phyloP scores from a whole-genome alignment of 1,284 basidiomycete genomes.

The Megacollybia platyphylla region DNA sequence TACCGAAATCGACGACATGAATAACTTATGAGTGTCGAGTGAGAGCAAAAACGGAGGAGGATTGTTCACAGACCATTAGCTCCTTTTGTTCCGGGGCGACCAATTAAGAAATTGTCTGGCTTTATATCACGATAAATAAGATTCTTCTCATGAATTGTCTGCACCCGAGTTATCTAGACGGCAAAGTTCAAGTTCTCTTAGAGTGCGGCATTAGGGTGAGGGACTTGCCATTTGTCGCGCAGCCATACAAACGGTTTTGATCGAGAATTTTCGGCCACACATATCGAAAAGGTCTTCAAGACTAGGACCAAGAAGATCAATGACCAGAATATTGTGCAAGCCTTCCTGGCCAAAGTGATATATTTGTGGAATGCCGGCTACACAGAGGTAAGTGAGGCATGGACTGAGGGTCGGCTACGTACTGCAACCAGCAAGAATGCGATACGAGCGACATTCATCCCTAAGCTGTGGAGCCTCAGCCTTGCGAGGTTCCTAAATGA shows the following conservation, averaged over 20 bases:
- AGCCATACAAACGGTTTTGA: conserved; percentile 95
- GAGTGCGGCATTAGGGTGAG: neutral
- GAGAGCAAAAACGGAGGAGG: conserved; percentile 2
- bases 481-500: conserved; percentile 81
- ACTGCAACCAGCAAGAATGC: conserved; percentile 88
- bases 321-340: conserved; percentile 94
- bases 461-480: conserved; percentile 92
- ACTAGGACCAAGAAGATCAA: conserved; percentile 88
- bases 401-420: conserved; percentile 23
- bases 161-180: conserved; percentile 73
- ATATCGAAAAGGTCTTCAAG: conserved; percentile 94
- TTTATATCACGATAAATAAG: conserved; percentile 98
- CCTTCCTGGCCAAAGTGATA: conserved; percentile 98
- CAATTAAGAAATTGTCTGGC: conserved; percentile 94
- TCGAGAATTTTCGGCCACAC: conserved; percentile 88
- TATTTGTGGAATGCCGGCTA: conserved; percentile 88
- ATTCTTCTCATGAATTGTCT: conserved; percentile 95
- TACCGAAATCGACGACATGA: conserved; percentile 84
- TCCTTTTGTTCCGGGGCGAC: conserved; percentile 79
- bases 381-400: conserved; percentile 5
- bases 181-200: conserved; percentile 1
- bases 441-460: conserved; percentile 95
- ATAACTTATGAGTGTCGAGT: conserved; percentile 19
- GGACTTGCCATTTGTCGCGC: conserved; percentile 84
- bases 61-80: conserved; percentile 47